These are phyloP conservation scores for Termitomyces sp. DNA, from an alignment of 768 basidiomycete genomes.

Conservation along the genomic window DNA sequence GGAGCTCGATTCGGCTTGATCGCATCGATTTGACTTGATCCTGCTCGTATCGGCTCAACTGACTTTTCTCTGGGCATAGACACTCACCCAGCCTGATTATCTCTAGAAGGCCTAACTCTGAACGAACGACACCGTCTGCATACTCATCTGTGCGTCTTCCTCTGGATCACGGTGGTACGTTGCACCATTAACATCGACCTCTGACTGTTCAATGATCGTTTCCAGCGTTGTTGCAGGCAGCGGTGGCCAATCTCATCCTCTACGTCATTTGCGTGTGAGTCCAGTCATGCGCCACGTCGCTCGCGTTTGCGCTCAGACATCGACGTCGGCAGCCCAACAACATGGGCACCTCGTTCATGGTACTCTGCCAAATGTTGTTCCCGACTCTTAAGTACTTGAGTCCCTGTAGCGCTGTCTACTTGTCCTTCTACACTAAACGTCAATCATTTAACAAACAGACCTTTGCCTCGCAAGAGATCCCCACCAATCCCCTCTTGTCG, in stretches of 20 bases:
- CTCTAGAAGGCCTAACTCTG: slow-evolving; percentile 35
- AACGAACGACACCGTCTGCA: slow-evolving; percentile 52
- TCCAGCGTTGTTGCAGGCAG: slow-evolving; percentile 36
- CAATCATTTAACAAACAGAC: too few relatives aligned
- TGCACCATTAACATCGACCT: slow-evolving; percentile 29
- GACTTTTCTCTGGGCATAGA: too few relatives aligned
- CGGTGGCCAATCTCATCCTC: slow-evolving; percentile 35
- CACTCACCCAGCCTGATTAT: slow-evolving; percentile 45
- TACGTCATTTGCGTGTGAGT: slow-evolving; percentile 43
- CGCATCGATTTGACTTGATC: too few relatives aligned
- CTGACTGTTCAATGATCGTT: slow-evolving; percentile 35
- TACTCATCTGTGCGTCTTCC: slow-evolving; percentile 40
- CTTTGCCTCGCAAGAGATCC: too few relatives aligned
- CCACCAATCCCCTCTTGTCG: too few relatives aligned
- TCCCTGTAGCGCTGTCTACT: slow-evolving; percentile 48
- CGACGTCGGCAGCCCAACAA: slow-evolving; percentile 36
- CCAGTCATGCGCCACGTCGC: slow-evolving; percentile 35
- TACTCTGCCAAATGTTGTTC: slow-evolving; percentile 69
- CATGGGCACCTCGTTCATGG: slow-evolving; percentile 51
- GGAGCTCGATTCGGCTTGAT: too few relatives aligned
- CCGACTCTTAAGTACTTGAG: slow-evolving; percentile 62
- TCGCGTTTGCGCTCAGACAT: background rate
- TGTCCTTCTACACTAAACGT: slow-evolving; percentile 54
- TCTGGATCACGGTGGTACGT: slow-evolving; percentile 32
- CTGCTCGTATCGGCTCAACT: too few relatives aligned